Conservation (phyloP, 768 basidiomycete genomes). For the Amanita phalloides region DNA sequence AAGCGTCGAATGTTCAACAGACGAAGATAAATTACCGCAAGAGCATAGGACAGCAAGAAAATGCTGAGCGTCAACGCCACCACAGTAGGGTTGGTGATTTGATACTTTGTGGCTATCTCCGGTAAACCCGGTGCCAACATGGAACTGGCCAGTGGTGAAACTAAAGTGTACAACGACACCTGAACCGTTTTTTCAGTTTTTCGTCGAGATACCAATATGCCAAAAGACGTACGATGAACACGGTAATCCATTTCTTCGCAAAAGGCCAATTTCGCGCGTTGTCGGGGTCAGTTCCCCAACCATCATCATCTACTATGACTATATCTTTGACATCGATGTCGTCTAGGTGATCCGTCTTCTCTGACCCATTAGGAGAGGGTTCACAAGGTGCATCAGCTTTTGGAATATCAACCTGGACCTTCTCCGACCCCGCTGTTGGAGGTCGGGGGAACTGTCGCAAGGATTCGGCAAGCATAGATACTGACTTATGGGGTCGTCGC, state of each 20-base stretch:
- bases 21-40: constrained; percentile 30
- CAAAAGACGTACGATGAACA: constrained; percentile 35
- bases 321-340: no score
- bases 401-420: no score
- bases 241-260: constrained; percentile 48
- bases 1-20: no score
- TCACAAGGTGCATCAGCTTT: no score
- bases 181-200: constrained; percentile 10
- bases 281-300: constrained; percentile 47
- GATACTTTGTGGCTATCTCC: constrained; percentile 39
- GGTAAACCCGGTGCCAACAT: constrained; percentile 72
- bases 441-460: no score
- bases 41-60: constrained; percentile 58
- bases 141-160: constrained; percentile 32
- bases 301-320: constrained; percentile 20
- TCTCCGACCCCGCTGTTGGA: no score
- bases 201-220: no score
- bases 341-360: no score
- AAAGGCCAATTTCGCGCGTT: constrained; percentile 63
- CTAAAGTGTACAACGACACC: constrained; percentile 55
- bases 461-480: no score
- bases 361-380: no score
- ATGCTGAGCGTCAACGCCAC: constrained; percentile 53
- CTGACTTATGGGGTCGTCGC: no score
- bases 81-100: constrained; percentile 41